Percentiles rank a stretch among this genome's conserved stretches.
phyloP scores from a whole-genome alignment of 106 monocot genomes.

The Dendrobium catenatum region DNA sequence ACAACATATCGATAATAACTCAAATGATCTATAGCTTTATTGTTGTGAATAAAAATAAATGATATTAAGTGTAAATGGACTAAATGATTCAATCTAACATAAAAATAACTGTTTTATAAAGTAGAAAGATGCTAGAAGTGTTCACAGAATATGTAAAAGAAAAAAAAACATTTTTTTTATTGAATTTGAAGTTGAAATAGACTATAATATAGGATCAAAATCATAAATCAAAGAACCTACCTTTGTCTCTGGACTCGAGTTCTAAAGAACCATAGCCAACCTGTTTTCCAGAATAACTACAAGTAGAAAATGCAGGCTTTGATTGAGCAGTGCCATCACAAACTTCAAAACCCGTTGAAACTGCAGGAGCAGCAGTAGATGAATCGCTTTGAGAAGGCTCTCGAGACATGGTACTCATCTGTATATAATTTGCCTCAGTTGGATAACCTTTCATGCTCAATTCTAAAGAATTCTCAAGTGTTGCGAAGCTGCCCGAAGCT shows the following conservation, averaged over 20 bases:
- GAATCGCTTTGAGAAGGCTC: conserved; percentile 57
- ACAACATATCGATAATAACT: no score
- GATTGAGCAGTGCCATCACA: conserved; percentile 28
- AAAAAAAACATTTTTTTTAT: background rate
- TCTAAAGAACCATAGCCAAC: conserved; percentile 22
- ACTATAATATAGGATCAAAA: background rate
- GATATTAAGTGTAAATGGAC: no score
- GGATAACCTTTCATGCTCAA: conserved; percentile 20
- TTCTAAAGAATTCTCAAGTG: conserved; percentile 20
- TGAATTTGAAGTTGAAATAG: background rate
- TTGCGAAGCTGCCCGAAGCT: conserved; percentile 8
- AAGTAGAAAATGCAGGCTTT: conserved; percentile 25
- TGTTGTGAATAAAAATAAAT: no score
- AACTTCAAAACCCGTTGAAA: conserved; percentile 39
- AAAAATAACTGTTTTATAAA: background rate
- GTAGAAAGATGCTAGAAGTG: background rate
- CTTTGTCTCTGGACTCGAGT: conserved; percentile 28
- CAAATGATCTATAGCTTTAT: no score
- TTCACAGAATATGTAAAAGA: background rate
- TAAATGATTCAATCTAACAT: no score
- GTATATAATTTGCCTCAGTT: conserved; percentile 27
- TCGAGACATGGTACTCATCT: conserved; percentile 20
- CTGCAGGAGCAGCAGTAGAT: conserved; percentile 33
- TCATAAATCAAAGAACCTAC: conserved; percentile 13
- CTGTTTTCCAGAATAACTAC: conserved; percentile 34